Evolutionary conservation across 2,329 filamentous ascomycete species (phyloP).

Genomic region (Monosporascus ibericus): DNA sequence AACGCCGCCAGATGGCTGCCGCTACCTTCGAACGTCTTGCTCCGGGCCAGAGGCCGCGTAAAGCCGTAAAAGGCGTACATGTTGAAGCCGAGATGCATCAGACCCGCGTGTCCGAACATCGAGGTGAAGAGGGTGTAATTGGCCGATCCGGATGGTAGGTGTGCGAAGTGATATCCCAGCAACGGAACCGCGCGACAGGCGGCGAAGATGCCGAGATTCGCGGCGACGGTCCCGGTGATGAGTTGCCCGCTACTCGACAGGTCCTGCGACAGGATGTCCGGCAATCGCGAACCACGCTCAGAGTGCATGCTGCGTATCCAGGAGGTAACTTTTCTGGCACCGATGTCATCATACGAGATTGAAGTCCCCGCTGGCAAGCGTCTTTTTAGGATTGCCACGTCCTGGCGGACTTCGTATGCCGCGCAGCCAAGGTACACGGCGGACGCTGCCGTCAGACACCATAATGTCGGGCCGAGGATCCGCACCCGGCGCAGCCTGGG

Average conservation of each 20-base stretch:
- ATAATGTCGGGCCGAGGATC: constrained; percentile 15
- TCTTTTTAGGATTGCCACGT: constrained; percentile 9
- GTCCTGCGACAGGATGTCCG: neutral
- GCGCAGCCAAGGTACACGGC: constrained; percentile 20
- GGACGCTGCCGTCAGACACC: constrained; percentile 15
- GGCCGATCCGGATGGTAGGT: constrained; percentile 7
- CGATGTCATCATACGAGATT: constrained; percentile 12
- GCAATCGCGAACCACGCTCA: neutral
- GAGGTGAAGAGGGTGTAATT: constrained; percentile 23
- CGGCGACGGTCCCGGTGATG: constrained; percentile 6
- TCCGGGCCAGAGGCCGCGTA: constrained; percentile 5
- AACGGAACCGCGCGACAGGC: constrained; percentile 1
- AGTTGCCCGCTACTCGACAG: constrained; percentile 3
- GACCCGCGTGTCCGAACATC: constrained; percentile 16
- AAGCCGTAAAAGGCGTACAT: constrained; percentile 14
- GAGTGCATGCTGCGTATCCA: neutral
- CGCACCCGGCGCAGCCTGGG: constrained; percentile 9
- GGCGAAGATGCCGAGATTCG: constrained; percentile 8
- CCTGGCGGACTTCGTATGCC: constrained; percentile 18
- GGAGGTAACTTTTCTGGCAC: neutral
- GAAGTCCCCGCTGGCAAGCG: neutral
- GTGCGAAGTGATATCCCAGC: constrained; percentile 6
- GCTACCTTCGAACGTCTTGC: constrained; percentile 12
- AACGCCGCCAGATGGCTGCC: constrained; percentile 21
- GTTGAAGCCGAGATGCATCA: constrained; percentile 16